phyloP scores from a whole-genome alignment of 83 land plant genomes.

The Diphasiastrum complanatum region DNA sequence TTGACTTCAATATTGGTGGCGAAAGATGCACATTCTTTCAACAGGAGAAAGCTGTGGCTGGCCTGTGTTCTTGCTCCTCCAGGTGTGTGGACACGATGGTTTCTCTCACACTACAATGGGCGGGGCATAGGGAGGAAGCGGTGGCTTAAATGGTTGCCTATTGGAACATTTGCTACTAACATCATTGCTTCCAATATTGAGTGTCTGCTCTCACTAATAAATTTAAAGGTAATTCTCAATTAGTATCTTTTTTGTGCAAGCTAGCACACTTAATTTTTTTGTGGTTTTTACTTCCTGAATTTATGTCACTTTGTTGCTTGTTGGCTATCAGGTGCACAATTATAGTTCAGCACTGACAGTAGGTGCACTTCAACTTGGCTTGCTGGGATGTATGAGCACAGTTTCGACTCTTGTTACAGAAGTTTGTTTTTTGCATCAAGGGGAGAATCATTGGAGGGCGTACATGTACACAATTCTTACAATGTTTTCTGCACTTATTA shows the following conservation, averaged over 20 bases:
- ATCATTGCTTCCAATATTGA: constrained; percentile 53
- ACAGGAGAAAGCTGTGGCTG: constrained; percentile 50
- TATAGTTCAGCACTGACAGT: constrained; percentile 33
- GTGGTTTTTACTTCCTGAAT: background rate
- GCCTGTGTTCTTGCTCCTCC: constrained; percentile 62
- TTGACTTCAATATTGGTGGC: constrained; percentile 31
- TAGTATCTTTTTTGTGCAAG: background rate
- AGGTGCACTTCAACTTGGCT: constrained; percentile 53
- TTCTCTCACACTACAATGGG: constrained; percentile 61
- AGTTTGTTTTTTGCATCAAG: constrained; percentile 44
- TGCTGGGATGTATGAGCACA: constrained; percentile 80
- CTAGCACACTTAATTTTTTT: background rate
- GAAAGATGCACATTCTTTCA: constrained; percentile 11
- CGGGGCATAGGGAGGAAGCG: constrained; percentile 44
- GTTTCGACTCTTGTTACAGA: constrained; percentile 85
- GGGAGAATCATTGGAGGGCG: constrained; percentile 38
- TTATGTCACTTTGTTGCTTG: background rate
- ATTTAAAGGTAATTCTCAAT: constrained; percentile 41
- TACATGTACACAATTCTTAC: constrained; percentile 40
- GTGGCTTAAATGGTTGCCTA: constrained; percentile 56
- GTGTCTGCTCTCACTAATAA: constrained; percentile 43
- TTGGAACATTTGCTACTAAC: constrained; percentile 71
- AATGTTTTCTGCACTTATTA: constrained; percentile 26
- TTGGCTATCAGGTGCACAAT: constrained; percentile 42
- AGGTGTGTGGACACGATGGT: constrained; percentile 86